Conservation (phyloP, 768 basidiomycete species). For the Kwoniella botswanensis region DNA sequence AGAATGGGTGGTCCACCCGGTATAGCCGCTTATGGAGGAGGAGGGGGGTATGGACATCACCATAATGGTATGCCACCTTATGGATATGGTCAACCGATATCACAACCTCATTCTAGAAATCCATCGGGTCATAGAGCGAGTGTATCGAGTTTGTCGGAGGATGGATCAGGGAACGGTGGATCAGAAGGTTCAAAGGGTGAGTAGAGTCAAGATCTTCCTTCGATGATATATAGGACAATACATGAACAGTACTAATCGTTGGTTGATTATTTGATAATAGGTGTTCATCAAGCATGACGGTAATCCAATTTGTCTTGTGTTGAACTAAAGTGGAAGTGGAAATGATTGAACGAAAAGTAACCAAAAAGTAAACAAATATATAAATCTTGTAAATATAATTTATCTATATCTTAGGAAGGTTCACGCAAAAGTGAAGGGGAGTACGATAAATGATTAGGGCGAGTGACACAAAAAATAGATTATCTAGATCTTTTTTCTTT, state of each 20-base stretch:
- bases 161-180: constrained; percentile 38
- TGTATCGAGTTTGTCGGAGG: constrained; percentile 45
- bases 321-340: neutral
- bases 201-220: neutral
- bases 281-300: constrained; percentile 24
- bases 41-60: constrained; percentile 23
- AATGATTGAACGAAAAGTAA: neutral
- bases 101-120: constrained; percentile 15
- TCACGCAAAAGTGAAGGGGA: too few relatives aligned
- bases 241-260: too few relatives aligned
- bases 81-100: constrained; percentile 29
- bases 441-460: too few relatives aligned
- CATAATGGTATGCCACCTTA: constrained; percentile 28
- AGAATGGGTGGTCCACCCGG: constrained; percentile 12
- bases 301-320: neutral
- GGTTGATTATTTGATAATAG: neutral
- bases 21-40: constrained; percentile 26
- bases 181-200: constrained; percentile 40
- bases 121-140: constrained; percentile 38
- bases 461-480: too few relatives aligned
- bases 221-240: too few relatives aligned
- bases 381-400: too few relatives aligned
- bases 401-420: too few relatives aligned
- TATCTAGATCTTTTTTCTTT: too few relatives aligned
- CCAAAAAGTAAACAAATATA: neutral